Base-by-base conservation (phyloP, 176 grass and related monocot genomes). In the Leersia perrieri region DNA sequence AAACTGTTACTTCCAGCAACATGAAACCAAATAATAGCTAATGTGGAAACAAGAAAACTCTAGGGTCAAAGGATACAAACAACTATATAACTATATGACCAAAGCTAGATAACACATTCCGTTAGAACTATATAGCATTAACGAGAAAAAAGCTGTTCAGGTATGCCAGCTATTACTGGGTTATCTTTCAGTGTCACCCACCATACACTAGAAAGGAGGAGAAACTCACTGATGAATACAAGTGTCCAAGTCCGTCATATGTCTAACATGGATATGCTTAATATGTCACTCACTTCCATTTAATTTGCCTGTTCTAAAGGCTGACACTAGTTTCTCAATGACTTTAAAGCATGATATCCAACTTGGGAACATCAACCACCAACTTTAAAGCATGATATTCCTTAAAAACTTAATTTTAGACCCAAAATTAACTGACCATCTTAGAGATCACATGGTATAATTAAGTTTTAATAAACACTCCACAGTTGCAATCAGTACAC, bases 1-100 rank as follows among this genome's bases (percentile, higher is more conserved):
- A 76, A 66, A 84, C 63, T 68, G 83, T 86, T 82, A 85, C 42
- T 85, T 88, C 33, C 41, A 73, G 71, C 61, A 44, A n/a, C 39
- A 36, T 67, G 69, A 11, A 72, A 16, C 35, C 1, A 16, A 65
- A 70, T 76, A 81, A 81, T 64, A 85, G 64, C 71, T 85, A 5
- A 16, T 63, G 39, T 34, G 33, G 47, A 74, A 44, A 13, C 1
- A n/a, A 64, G 30, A 28, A 70, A 42, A 33, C 69, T 80, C 38
- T 39, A 12, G 76, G 30, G 32, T 85, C 25, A 63, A 26, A 63
- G 38, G 51, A 74, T 51, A 53, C 32, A 68, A 30, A 63, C 29
- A 60, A 31, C 60, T 72, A 35, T 60, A 75, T 31, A 40, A 69
- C 31, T 75, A 51, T 62, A 79, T 60, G 68, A 60, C 39, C 35